Evolutionary conservation across 2,329 filamentous ascomycete species (phyloP).

Genomic region (Kalmusia sp.): DNA sequence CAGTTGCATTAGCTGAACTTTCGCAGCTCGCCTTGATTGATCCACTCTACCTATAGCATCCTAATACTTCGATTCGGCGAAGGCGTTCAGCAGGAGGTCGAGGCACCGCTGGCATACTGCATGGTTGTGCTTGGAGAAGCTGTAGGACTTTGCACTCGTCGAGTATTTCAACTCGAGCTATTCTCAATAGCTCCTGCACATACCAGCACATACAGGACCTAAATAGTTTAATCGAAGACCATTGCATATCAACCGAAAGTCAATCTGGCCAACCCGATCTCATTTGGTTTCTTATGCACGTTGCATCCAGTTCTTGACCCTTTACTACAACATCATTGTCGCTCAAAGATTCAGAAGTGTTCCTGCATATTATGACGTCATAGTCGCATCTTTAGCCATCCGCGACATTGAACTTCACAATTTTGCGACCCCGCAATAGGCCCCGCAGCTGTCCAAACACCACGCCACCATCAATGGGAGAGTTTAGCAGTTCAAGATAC

Average conservation of each 20-base stretch:
- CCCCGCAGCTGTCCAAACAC: conserved; percentile 1
- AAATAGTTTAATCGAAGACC: conserved; percentile 19
- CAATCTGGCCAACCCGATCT: neutral
- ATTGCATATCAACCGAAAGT: no score
- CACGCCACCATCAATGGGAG: conserved; percentile 25
- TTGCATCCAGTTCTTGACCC: neutral
- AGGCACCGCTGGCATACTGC: neutral
- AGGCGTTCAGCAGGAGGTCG: conserved; percentile 19
- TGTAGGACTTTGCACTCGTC: neutral
- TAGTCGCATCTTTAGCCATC: no score
- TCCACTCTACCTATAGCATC: conserved; percentile 1
- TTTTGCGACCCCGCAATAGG: neutral
- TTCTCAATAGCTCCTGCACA: neutral
- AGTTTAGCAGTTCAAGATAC: conserved; percentile 32
- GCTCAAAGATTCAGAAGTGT: neutral
- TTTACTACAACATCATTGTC: neutral
- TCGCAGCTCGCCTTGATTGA: neutral
- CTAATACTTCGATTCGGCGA: conserved; percentile 17
- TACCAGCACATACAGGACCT: neutral
- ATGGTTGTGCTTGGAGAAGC: neutral
- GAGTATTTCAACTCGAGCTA: neutral
- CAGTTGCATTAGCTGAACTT: neutral
- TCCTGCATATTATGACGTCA: neutral
- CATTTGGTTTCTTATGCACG: neutral
- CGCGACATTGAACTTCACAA: neutral